These are phyloP conservation scores for Penicillium crystallinum DNA, from an alignment of 495 filamentous ascomycete genomes.

Conservation along the genomic window DNA sequence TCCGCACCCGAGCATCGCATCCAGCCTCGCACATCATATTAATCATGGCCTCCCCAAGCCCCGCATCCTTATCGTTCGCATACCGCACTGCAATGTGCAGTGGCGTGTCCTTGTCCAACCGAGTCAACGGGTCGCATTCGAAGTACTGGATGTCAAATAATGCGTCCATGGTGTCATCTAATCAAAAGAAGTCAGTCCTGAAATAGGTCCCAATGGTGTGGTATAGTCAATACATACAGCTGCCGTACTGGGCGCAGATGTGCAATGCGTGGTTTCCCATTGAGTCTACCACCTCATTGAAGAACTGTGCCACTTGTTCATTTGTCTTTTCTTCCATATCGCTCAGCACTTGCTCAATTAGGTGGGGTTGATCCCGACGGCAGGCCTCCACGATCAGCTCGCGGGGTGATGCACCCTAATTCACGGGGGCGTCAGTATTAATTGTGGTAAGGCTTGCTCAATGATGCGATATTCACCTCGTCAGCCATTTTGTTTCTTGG, in stretches of 20 bases:
- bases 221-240: constrained; percentile 55
- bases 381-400: constrained; percentile 91
- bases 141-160: constrained; percentile 92
- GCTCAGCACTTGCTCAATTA: constrained; percentile 60
- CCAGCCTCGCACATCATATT: constrained; percentile 93
- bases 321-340: constrained; percentile 41
- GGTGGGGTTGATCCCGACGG: constrained; percentile 82
- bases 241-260: constrained; percentile 78
- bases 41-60: constrained; percentile 64
- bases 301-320: constrained; percentile 57
- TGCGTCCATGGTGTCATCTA: constrained; percentile 84
- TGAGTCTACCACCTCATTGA: constrained; percentile 79
- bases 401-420: constrained; percentile 74
- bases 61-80: constrained; percentile 64
- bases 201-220: background rate
- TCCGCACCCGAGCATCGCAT: constrained; percentile 58
- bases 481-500: constrained; percentile 33
- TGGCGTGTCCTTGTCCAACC: constrained; percentile 80
- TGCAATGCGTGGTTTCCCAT: constrained; percentile 86
- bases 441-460: background rate
- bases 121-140: constrained; percentile 86
- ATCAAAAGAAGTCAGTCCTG: background rate
- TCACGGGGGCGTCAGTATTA: constrained; percentile 10
- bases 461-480: constrained; percentile 28
- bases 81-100: constrained; percentile 84